These are phyloP conservation scores for Ceratobasidium sp. DNA, from an alignment of 1,284 basidiomycete genomes.

Conservation along the genomic window DNA sequence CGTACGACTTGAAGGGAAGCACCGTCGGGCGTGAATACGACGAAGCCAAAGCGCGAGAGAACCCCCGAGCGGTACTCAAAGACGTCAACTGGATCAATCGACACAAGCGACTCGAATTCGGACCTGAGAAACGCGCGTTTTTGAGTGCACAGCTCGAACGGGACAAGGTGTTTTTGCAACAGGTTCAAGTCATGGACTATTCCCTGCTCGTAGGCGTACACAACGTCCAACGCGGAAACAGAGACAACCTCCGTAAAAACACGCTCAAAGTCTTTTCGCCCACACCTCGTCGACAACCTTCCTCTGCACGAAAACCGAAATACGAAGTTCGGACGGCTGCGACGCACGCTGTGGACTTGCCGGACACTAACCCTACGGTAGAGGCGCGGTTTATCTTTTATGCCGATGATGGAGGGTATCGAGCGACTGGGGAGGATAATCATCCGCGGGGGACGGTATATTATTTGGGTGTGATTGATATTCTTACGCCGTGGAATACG, in stretches of 20 bases:
- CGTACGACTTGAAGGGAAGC: constrained; percentile 96
- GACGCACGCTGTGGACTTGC: constrained; percentile 64
- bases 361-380: constrained; percentile 77
- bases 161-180: constrained; percentile 88
- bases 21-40: constrained; percentile 91
- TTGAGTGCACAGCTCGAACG: constrained; percentile 90
- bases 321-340: constrained; percentile 34
- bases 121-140: constrained; percentile 92
- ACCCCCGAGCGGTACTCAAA: constrained; percentile 91
- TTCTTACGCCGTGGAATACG: constrained; percentile 87
- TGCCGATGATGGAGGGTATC: constrained; percentile 94
- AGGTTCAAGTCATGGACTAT: constrained; percentile 95
- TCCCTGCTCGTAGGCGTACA: constrained; percentile 95
- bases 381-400: constrained; percentile 92
- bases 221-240: constrained; percentile 90
- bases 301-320: constrained; percentile 18
- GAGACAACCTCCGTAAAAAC: constrained; percentile 89
- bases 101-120: constrained; percentile 82
- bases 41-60: constrained; percentile 84
- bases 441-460: constrained; percentile 84
- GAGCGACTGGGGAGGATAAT: constrained; percentile 90
- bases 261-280: constrained; percentile 94
- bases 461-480: constrained; percentile 95
- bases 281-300: constrained; percentile 49
- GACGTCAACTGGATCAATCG: constrained; percentile 97